These are phyloP conservation scores for Cercospora berteroae DNA, from an alignment of 2,329 filamentous ascomycete genomes.

Conservation along the genomic window DNA sequence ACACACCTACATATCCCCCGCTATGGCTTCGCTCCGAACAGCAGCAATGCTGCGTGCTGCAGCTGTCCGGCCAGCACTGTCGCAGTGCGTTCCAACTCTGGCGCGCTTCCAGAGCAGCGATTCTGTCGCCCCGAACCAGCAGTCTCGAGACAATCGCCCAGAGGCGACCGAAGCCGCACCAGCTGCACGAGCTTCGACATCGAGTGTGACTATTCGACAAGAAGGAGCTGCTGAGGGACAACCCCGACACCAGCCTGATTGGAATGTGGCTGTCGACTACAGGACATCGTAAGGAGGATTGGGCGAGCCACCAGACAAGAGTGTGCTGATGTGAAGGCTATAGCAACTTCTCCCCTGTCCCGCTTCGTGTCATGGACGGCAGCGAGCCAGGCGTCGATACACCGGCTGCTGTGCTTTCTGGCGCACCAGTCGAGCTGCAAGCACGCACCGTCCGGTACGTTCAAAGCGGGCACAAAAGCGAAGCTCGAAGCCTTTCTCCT, in stretches of 20 bases:
- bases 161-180: conserved; percentile 20
- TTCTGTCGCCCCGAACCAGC: conserved; percentile 17
- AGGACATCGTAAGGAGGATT: conserved; percentile 72
- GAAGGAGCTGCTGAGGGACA: conserved; percentile 52
- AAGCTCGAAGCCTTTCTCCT: not conserved
- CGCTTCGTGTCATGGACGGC: conserved; percentile 84
- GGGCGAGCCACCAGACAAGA: not conserved
- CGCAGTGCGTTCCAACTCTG: conserved; percentile 26
- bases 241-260: conserved; percentile 73
- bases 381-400: conserved; percentile 74
- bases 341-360: conserved; percentile 87
- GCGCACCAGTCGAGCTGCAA: conserved; percentile 90
- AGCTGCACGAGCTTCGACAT: conserved; percentile 11
- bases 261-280: conserved; percentile 76
- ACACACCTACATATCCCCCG: conserved; percentile 7
- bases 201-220: conserved; percentile 49
- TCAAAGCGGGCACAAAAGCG: not conserved
- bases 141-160: conserved; percentile 16
- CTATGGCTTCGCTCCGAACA: conserved; percentile 35
- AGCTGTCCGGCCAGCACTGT: conserved; percentile 29
- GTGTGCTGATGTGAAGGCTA: conserved; percentile 30
- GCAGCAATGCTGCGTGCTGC: conserved; percentile 42
- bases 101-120: conserved; percentile 23
- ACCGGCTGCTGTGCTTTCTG: conserved; percentile 82
- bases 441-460: conserved; percentile 86